Evolutionary conservation across 192 early-diverging fungal species (phyloP), one percentile per base, ranked within the genome.

Genomic region (Mortierella alpina): DNA sequence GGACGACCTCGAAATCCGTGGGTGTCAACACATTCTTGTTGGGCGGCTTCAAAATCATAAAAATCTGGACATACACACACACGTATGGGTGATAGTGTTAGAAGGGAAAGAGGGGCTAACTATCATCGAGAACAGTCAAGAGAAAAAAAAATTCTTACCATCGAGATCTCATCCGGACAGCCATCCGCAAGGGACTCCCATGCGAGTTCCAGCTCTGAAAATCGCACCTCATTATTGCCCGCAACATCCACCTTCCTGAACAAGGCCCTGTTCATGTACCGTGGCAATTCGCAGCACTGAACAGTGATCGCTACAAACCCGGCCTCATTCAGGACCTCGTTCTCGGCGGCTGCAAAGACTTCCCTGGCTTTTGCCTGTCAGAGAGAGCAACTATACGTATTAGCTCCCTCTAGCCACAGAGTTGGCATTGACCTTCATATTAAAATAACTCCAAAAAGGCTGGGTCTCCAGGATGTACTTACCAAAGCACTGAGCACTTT

Each of bases 221-320:
- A 58, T 11, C 65, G 48, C 7, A 80, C 83, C 31, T 72, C 65
- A 15, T 63, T 40, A 20, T 54, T 42, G 1, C 72, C 79, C 14
- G 69, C 46, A 2, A 56, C 41, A 45, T 79, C 71, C 2, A 83
- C 67, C 31, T 80, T 83, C 7, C 83, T 83, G 62, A 91, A 92
- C 64, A 93, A 68, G 40, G 89, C 92, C n/a, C 88, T 73, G 70
- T 92, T 93, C 69, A 89, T 87, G 70, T 89, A 93, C 17, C 89
- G 86, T 13, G 92, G 92, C 57, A 93, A 68, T 9, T 83, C 88
- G 57, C 92, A 93, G 41, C 76, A 80, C 31, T 80, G 63, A n/a
- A 68, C 54, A 14, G 66, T 90, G 39, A 90, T 83, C 44, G 75
- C 66, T 17, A 78, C 66, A 84, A 90, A 89, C 48, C 86, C 85